Base-by-base conservation (phyloP, 805 yeast species). In the Yarrowia keelungensis region DNA sequence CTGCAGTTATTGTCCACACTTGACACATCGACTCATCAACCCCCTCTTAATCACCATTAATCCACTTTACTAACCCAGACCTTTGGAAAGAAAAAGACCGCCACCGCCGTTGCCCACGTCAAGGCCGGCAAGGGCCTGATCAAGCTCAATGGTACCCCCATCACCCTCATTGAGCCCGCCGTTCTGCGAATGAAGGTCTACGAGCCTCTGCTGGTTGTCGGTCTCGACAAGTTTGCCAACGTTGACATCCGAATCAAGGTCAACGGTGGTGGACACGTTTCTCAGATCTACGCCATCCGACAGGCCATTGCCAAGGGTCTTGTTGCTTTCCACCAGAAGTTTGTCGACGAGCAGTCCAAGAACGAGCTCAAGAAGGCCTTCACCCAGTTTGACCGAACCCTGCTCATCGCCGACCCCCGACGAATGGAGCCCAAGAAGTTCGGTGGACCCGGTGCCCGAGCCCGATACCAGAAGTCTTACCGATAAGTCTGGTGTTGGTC, bases 401-500 rank as follows among this genome's bases (percentile, higher is more conserved):
- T 95, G 83, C 90, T 95, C 86, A 95, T 95, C 84, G 98, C 99
- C 80, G 99, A 95, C 85, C 87, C 98, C 79, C 92, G 99, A 91
- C 94, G 97, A 90, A 89, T 93, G 90, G 99, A 95, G 89, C 99
- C 99, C 89, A 95, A 95, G 98, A 95, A 95, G 89, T 95, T 95
- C 88, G 99, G 99, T 89, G 99, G 99, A 89, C 97, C 97, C 85
- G 99, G 99, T 91, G 99, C 99, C 87, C 95, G 99, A 88, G 95
- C 99, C 82, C 94, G 98, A 88, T 94, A 91, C 98, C 99, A 95
- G 89, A 95, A 95, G 85, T 95, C 99, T 84, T 95, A 95, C 95
- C 99, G 99, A 93, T 95, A 94, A 72, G 35, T 49, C 42, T 38
- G 26, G 11, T 65, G 50, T 35, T 65, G 68, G 68, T 49, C 49